Percentiles rank a stretch among this genome's conserved stretches.
phyloP scores from a whole-genome alignment of 495 filamentous ascomycete genomes.

The Aspergillus olivimuriae region DNA sequence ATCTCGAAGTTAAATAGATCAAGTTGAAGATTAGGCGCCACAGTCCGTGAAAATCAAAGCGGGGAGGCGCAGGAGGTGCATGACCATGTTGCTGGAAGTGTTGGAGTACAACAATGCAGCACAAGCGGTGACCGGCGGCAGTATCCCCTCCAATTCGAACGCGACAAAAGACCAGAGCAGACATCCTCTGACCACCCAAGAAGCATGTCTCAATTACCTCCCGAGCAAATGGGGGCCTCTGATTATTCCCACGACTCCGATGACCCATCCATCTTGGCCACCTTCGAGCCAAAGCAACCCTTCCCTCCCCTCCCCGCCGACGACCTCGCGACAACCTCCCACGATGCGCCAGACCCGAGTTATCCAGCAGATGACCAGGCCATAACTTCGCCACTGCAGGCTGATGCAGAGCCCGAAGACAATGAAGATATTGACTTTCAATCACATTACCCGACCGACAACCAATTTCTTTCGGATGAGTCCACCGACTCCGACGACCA shows the following conservation, averaged over 20 bases:
- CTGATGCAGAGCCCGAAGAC: constrained; percentile 9
- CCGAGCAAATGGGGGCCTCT: background rate
- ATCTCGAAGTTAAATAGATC: background rate
- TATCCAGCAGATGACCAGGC: constrained; percentile 3
- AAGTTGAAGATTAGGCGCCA: background rate
- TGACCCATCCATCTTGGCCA: constrained; percentile 6
- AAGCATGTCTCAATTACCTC: too few species aligned
- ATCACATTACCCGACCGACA: constrained; percentile 39
- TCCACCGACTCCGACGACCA: constrained; percentile 34
- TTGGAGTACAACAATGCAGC: too few species aligned
- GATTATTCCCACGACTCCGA: constrained; percentile 2
- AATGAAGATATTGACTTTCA: constrained; percentile 35
- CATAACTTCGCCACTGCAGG: background rate
- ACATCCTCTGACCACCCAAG: too few species aligned
- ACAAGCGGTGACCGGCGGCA: too few species aligned
- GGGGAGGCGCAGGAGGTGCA: too few species aligned
- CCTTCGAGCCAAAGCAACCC: constrained; percentile 33
- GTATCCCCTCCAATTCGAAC: too few species aligned
- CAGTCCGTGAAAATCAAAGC: background rate
- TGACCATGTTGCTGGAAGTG: too few species aligned
- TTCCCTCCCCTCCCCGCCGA: constrained; percentile 33
- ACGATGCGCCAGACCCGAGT: constrained; percentile 19
- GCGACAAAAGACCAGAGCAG: too few species aligned
- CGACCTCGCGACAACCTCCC: constrained; percentile 17
- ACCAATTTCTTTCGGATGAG: constrained; percentile 33